Conservation (phyloP, 352 stramenopile species). For the Stephanocyclus meneghinianus region DNA sequence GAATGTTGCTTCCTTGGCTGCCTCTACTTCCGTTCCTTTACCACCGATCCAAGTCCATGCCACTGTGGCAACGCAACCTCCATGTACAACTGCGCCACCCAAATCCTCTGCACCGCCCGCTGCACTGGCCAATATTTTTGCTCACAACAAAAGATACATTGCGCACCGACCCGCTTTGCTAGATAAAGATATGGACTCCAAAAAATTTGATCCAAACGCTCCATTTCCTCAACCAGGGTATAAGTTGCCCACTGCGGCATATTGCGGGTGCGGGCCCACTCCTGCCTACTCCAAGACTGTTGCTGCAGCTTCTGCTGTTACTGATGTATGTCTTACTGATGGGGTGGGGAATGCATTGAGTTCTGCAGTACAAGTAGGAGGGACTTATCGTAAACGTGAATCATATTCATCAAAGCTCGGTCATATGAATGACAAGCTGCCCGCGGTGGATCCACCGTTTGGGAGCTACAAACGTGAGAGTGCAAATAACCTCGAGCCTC, state of each 20-base stretch:
- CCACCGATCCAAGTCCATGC: not conserved
- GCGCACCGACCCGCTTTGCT: constrained; percentile 17
- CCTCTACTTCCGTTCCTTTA: no score
- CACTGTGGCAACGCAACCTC: not conserved
- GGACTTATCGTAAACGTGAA: not conserved
- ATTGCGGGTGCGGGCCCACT: constrained; percentile 47
- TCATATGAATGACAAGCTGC: not conserved
- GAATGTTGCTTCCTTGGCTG: no score
- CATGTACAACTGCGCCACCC: not conserved
- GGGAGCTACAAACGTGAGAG: not conserved
- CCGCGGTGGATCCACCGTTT: constrained; percentile 13
- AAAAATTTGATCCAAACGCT: constrained; percentile 34
- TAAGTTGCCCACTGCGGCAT: constrained; percentile 30
- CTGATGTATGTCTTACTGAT: not conserved
- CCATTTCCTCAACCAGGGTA: constrained; percentile 27
- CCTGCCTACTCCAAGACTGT: constrained; percentile 3
- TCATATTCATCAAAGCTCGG: not conserved
- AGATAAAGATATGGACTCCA: not conserved
- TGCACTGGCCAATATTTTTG: constrained; percentile 16
- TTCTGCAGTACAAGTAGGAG: not conserved
- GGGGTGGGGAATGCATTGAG: not conserved
- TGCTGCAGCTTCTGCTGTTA: not conserved
- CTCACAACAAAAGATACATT: not conserved
- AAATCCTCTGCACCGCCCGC: constrained; percentile 8
- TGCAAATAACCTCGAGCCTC: not conserved